Evolutionary conservation across 176 grass and related monocot species (phyloP), one percentile per base, ranked within the genome.

Genomic region (Triticum dicoccoides): DNA sequence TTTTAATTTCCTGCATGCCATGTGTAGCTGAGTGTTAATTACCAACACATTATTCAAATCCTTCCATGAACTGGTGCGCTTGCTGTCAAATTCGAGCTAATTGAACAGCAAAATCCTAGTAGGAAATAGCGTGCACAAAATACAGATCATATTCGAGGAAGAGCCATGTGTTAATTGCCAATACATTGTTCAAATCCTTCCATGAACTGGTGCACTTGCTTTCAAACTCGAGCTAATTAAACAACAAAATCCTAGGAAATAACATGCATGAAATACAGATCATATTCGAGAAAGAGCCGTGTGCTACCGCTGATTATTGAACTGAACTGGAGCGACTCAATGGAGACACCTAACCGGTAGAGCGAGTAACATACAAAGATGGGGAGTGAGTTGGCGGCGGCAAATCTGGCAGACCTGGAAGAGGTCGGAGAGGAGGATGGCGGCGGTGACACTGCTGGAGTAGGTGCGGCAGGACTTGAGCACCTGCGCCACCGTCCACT

Each of bases 361-460:
- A 87, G 33, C 33, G 3, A 34, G 33, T 34, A 34, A 30, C 33
- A 74, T 65, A 27, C 24, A 12, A 4, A 61, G 64, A 79, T 24
- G 64, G 23, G 9, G 1, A 73, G 11, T 33, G 54, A 64, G n/a
- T 32, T 80, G 15, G 56, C 8, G 7, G 32, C 33, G 20, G 30
- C 39, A 8, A 73, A 41, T 65, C 54, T n/a, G 65, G 35, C 73
- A 6, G 4, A 98, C 93, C 91, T 98, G 93, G 86, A 94, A 95
- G 73, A 95, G 91, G 80, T 98, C 96, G 35, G 96, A 92, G 70
- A 95, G 90, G 44, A 98, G 91, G 90, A 95, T 98, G 75, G 93
- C 86, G 49, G 96, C 84, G 17, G 96, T 98, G 88, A 95, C 84
- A 30, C 96, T 91, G 11, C 96, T 95, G 58, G 96, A 93, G 59